Percentiles rank a stretch among this genome's conserved stretches.
Conservation (phyloP, 257 asterid genomes). For the Capsicum chinense region DNA sequence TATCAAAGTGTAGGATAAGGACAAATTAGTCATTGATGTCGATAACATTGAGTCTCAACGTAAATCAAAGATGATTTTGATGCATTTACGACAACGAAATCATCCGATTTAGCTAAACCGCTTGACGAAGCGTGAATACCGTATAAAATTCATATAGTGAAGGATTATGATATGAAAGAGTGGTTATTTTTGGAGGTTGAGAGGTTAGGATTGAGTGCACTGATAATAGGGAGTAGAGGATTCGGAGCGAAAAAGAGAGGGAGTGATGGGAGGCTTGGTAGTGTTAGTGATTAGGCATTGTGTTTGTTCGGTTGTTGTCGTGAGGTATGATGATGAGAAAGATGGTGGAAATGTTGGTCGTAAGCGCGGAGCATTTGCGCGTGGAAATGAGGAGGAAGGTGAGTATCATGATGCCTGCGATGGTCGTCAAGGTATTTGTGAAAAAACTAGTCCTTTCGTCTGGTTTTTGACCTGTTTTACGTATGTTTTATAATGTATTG, state of each 20-base stretch:
- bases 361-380: conserved; percentile 23
- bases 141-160: conserved; percentile 47
- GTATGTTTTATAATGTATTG: too few relatives aligned
- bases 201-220: conserved; percentile 48
- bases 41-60: conserved; percentile 38
- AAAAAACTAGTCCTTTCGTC: not conserved
- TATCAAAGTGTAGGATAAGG: too few relatives aligned
- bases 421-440: conserved; percentile 18
- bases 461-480: too few relatives aligned
- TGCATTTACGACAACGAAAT: conserved; percentile 38
- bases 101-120: conserved; percentile 43
- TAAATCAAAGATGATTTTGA: conserved; percentile 48
- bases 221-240: conserved; percentile 54
- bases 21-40: not conserved
- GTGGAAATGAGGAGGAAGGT: conserved; percentile 43
- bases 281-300: conserved; percentile 54
- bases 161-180: conserved; percentile 56
- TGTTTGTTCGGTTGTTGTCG: conserved; percentile 27
- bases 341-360: conserved; percentile 25
- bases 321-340: conserved; percentile 48
- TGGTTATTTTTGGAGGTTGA: conserved; percentile 53
- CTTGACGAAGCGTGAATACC: conserved; percentile 43
- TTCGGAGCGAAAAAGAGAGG: conserved; percentile 44
- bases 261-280: conserved; percentile 47
- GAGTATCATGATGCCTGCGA: conserved; percentile 38